Evolutionary conservation across 306 rosid genomes (phyloP).

Genomic region (Cicer yamashitae): DNA sequence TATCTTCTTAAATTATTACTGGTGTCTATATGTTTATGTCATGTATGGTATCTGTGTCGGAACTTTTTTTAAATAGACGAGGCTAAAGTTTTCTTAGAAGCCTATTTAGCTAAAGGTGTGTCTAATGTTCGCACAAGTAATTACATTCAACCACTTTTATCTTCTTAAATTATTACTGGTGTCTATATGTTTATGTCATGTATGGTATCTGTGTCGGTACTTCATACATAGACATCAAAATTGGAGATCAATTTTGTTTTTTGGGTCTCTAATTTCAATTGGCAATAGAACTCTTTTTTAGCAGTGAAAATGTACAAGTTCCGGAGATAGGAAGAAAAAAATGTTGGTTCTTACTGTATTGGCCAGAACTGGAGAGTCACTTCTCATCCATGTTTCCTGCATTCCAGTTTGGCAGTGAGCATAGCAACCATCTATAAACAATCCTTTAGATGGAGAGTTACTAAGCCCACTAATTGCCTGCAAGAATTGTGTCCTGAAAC

Average conservation of each 20-base stretch:
- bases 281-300: neutral
- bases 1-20: no score
- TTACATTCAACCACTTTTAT: no score
- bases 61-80: no score
- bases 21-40: no score
- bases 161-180: no score
- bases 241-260: neutral
- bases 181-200: no score
- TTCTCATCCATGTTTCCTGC: conserved; percentile 88
- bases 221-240: neutral
- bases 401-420: conserved; percentile 92
- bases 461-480: conserved; percentile 56
- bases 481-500: conserved; percentile 72
- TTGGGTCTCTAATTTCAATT: neutral
- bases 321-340: neutral
- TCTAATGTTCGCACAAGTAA: no score
- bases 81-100: no score
- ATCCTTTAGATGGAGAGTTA: conserved; percentile 56
- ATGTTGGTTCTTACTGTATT: conserved; percentile 58
- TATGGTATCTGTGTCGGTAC: no score
- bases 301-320: neutral
- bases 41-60: no score
- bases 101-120: no score
- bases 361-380: conserved; percentile 72
- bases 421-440: conserved; percentile 84